Base-by-base conservation (phyloP, 805 yeast species). In the Naumovozyma baii region DNA sequence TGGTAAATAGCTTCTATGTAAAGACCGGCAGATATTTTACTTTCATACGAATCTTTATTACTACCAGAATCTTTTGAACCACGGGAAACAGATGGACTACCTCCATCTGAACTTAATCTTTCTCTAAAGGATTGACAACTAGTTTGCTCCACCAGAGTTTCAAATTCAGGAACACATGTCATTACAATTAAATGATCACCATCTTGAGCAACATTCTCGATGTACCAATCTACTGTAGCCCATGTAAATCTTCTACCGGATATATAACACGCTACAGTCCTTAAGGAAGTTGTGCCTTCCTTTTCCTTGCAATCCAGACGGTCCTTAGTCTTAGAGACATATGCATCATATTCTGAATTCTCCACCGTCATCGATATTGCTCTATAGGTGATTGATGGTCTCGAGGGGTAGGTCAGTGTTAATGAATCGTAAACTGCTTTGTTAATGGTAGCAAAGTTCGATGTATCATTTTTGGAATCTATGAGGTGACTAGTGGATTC, bases 151-250 rank as follows among this genome's bases (percentile, higher is more conserved):
- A 29, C 31, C 15, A 29, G 15, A 5, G 13, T 49, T 35, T 56
- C 61, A 41, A 55, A 53, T 25, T 49, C 48, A 3, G 66, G 66
- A 17, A 79, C 68, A 2, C 80, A 64, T 0, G 84, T 67, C 7
- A 74, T 73, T 15, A 80, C 72, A 10, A 80, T 71, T 15, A 80
- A 57, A 10, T 77, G 70, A 54, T 80, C 88, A 12, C 86, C 86
- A 50, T 78, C 70, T 51, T 69, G 74, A 15, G 76, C 61, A 22
- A 75, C 62, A 30, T 69, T 64, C 39, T 69, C 69, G 46, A 78
- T 67, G 28, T 75, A 68, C 84, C 85, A 80, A 54, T 80, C 87
- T 7, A 78, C 62, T 3, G 84, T 74, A 1, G 80, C 82, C 88
- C 88, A 80, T 0, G 87, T 79, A 58, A 78, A 85, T 37, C 66